Evolutionary conservation across 768 basidiomycete genomes (phyloP).

Genomic region (Russula sp.): DNA sequence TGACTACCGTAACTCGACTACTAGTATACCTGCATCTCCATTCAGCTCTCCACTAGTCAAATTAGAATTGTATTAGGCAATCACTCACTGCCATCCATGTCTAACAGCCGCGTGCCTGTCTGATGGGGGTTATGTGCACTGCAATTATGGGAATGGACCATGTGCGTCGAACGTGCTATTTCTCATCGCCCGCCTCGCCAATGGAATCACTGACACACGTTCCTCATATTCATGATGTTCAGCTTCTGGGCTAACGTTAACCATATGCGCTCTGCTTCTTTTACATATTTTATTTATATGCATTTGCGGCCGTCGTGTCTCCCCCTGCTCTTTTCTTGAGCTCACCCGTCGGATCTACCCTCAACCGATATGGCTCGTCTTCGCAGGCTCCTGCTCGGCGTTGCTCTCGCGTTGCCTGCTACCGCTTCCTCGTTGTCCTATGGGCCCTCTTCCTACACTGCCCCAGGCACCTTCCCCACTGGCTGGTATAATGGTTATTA

Average conservation of each 20-base stretch:
- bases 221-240: too few relatives aligned
- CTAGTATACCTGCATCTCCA: background rate
- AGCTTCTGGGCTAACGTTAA: background rate
- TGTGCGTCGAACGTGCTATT: too few relatives aligned
- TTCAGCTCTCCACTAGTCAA: background rate
- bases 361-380: background rate
- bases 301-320: background rate
- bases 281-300: background rate
- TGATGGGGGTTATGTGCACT: too few relatives aligned
- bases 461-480: slow-evolving; percentile 59
- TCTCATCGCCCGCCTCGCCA: too few relatives aligned
- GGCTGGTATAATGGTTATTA: slow-evolving; percentile 56
- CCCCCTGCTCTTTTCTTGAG: background rate
- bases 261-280: background rate
- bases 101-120: too few relatives aligned
- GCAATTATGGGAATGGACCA: too few relatives aligned
- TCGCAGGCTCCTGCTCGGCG: slow-evolving; percentile 3
- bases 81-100: background rate
- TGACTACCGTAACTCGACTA: background rate
- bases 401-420: background rate
- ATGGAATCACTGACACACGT: background rate
- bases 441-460: slow-evolving; percentile 46
- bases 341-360: background rate
- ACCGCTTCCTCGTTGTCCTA: slow-evolving; percentile 14
- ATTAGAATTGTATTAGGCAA: background rate